Evolutionary conservation across 179 eudicot species (phyloP).

Genomic region (Sideroxylon spinosum): DNA sequence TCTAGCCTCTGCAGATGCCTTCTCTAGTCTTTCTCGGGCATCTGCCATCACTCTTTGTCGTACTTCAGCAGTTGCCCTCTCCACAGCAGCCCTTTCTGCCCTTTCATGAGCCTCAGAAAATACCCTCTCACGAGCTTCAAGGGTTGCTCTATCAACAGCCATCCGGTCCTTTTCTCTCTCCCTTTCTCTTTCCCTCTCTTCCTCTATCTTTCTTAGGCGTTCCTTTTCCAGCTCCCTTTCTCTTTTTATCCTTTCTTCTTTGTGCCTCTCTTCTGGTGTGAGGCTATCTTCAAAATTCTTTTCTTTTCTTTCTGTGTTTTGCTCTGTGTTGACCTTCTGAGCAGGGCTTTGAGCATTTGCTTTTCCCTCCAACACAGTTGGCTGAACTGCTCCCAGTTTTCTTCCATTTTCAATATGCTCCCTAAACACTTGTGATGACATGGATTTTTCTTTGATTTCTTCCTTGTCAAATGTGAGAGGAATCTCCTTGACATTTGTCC

Average conservation of each 20-base stretch:
- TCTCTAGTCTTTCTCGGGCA: constrained; percentile 43
- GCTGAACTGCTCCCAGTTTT: constrained; percentile 37
- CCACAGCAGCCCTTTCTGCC: constrained; percentile 54
- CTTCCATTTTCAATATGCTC: constrained; percentile 44
- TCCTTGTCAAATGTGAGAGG: constrained; percentile 26
- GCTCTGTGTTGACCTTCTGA: constrained; percentile 27
- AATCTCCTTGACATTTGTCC: constrained; percentile 23
- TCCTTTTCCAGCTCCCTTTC: constrained; percentile 43
- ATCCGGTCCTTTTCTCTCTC: constrained; percentile 58
- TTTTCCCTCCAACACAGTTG: constrained; percentile 30
- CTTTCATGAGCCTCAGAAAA: constrained; percentile 67
- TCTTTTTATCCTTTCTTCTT: constrained; percentile 27
- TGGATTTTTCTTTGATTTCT: constrained; percentile 24
- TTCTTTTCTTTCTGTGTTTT: constrained; percentile 26
- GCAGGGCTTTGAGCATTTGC: constrained; percentile 17
- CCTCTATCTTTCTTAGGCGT: constrained; percentile 59
- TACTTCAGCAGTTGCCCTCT: constrained; percentile 54
- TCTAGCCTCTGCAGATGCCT: constrained; percentile 62
- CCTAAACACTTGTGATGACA: constrained; percentile 41
- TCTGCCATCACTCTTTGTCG: constrained; percentile 42
- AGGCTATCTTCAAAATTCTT: constrained; percentile 24
- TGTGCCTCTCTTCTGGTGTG: constrained; percentile 36
- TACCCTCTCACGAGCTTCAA: constrained; percentile 83
- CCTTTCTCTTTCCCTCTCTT: constrained; percentile 63
- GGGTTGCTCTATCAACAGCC: constrained; percentile 69